Conservation (phyloP, 805 yeast genomes). For the Zygosaccharomyces lentus region DNA sequence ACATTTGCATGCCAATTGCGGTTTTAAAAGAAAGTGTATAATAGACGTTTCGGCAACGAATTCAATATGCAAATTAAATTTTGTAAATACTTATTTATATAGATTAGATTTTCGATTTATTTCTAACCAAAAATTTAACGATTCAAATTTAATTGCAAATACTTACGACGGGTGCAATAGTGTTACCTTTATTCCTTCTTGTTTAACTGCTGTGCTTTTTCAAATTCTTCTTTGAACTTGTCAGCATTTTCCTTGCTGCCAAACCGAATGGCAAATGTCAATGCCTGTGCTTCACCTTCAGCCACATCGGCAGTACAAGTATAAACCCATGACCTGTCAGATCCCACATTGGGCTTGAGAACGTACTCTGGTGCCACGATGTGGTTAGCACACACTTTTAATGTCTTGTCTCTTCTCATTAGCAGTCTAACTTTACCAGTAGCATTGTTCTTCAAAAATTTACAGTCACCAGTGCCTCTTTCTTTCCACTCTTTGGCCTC, state of each 20-base stretch:
- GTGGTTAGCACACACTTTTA: slow-evolving; percentile 98
- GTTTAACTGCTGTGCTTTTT: slow-evolving; percentile 71
- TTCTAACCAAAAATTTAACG: slow-evolving; percentile 1
- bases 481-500: slow-evolving; percentile 96
- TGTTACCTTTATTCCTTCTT: slow-evolving; percentile 35
- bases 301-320: slow-evolving; percentile 89
- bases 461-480: slow-evolving; percentile 98
- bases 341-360: slow-evolving; percentile 89
- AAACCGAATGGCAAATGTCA: slow-evolving; percentile 93
- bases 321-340: slow-evolving; percentile 98
- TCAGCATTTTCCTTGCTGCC: slow-evolving; percentile 92
- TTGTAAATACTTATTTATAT: not conserved
- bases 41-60: not conserved
- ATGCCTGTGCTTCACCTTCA: slow-evolving; percentile 95
- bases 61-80: not conserved
- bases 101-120: not conserved
- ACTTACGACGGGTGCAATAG: not conserved
- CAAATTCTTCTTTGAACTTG: slow-evolving; percentile 88
- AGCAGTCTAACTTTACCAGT: slow-evolving; percentile 80
- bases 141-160: not conserved
- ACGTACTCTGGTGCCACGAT: slow-evolving; percentile 75
- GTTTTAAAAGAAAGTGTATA: not conserved
- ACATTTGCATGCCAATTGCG: not conserved
- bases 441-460: slow-evolving; percentile 84
- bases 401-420: slow-evolving; percentile 99